Evolutionary conservation across 495 filamentous ascomycete species (phyloP), one percentile per base, ranked within the genome.

Genomic region (Parathielavia appendiculata): DNA sequence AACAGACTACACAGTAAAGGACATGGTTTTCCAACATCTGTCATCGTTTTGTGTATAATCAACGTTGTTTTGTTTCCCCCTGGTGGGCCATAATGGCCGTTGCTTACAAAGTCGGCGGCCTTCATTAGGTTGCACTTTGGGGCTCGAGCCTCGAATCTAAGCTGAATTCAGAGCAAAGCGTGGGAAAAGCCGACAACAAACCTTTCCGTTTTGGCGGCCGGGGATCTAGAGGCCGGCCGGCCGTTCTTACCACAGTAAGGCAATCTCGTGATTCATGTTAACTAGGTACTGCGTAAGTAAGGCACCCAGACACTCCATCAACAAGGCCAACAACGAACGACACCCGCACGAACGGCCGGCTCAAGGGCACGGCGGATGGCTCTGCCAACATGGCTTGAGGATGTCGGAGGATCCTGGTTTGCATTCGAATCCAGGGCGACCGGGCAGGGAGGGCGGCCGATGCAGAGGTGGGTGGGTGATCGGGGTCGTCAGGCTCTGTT

Each of bases 231-330:
- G 41, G 26, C 40, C 53, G 40, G 11, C 6, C 26, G 26, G 30
- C 53, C 23, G 39, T 11, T 34, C 32, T 20, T 11, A n/a, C n/a
- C n/a, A n/a, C n/a, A n/a, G n/a, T n/a, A 47, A n/a, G 22, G 14
- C 53, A 55, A 55, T 55, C 30, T 55, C 41, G 4, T 13, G 36
- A 30, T 55, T 46, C 53, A 55, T 55, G 53, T n/a, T n/a, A n/a
- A n/a, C n/a, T n/a, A n/a, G n/a, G n/a, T n/a, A n/a, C n/a, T n/a
- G n/a, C n/a, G n/a, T n/a, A n/a, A n/a, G n/a, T n/a, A n/a, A n/a
- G n/a, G n/a, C n/a, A n/a, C n/a, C n/a, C 45, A 10, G 8, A 7
- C 13, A 32, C 0, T 6, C 6, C 26, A 30, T 30, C 26, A 30
- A 8, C 8, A n/a, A n/a, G n/a, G n/a, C 43, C 20, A n/a, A n/a